Evolutionary conservation across 805 yeast species (phyloP), one percentile per base, ranked within the genome.

Genomic region (Candida khao-thaluensis): DNA sequence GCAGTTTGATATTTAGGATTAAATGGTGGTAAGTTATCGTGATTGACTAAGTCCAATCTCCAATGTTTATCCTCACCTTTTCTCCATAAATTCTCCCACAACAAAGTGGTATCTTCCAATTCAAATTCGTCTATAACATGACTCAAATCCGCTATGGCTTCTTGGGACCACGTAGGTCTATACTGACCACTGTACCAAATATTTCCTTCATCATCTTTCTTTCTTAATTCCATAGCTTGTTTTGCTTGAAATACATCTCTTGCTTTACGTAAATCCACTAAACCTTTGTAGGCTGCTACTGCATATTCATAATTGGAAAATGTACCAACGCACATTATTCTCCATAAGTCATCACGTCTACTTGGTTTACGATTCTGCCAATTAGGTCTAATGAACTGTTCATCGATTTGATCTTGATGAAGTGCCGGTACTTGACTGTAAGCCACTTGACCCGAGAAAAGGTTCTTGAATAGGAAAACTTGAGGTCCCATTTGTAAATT

Each of bases 81-180:
- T 60, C 95, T 76, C 95, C 95, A 89, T 38, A 77, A 68, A 49
- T 80, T 79, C 52, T 88, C 96, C 98, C 98, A 90, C 51, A 70
- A 73, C 17, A 88, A 68, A 31, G 67, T 75, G 26, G 82, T 68
- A 47, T 68, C 45, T 24, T 59, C 67, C 50, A 69, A 60, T 35
- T 69, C 70, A 45, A 81, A 70, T 44, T 80, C 82, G 40, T 83
- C 89, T n/a, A 83, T 67, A 8, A 82, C 81, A 37, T 79, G 72
- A 22, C 79, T 65, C 48, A 90, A 65, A 62, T 90, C 98, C 5
- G 96, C 86, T 20, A 87, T 88, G 1, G 96, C 85, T 60, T 90
- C 97, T 60, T 87, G 95, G 9, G 95, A 72, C 63, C 82, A 86
- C 0, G 93, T 81, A 17, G 97, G 97, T 56, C 96, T 77, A 68